Base-by-base conservation (phyloP, 176 grass and related monocot species). In the Saccharum officinarum region DNA sequence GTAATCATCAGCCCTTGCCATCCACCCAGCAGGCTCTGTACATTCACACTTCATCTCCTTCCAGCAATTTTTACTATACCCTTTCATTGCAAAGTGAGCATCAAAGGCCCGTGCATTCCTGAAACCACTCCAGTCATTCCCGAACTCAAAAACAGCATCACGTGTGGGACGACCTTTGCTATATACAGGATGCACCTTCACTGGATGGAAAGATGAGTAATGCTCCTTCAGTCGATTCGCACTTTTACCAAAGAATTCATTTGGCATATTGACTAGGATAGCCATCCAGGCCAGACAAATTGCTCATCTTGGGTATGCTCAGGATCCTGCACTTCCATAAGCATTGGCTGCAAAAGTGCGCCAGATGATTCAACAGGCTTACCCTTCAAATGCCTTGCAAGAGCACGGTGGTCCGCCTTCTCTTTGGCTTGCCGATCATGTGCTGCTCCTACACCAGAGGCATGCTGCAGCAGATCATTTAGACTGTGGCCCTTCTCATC, bases 401-500 rank as follows among this genome's bases (percentile, higher is more conserved):
- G 87, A 61, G 95, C 91, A 31, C 4, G 76, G 83, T 97, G 95
- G 5, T 83, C 83, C 4, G 87, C 92, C 86, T 97, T 95, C 26
- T 85, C 75, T 69, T 93, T 93, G 7, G 45, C 69, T 66, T 75
- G 76, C 63, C 34, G 38, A 47, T 91, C 90, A 72, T 83, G 82
- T 69, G 84, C 82, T 80, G 77, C 8, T 71, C 86, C 90, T 13
- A 94, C 82, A 59, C 10, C 76, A n/a, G 77, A 83, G 66, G 92
- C 90, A 86, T 97, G 95, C 73, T 97, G 90, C 65, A 94, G 72
- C 57, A 94, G 80, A 63, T 93, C 90, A 82, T 86, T 80, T 33
- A 59, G 67, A 50, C 38, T 88, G 25, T 79, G 92, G 0, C 76
- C 81, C 70, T 81, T 87, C 36, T 88, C 83, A 85, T 85, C 92